Conservation (phyloP, 345 rosid species). For the Acer campestre region DNA sequence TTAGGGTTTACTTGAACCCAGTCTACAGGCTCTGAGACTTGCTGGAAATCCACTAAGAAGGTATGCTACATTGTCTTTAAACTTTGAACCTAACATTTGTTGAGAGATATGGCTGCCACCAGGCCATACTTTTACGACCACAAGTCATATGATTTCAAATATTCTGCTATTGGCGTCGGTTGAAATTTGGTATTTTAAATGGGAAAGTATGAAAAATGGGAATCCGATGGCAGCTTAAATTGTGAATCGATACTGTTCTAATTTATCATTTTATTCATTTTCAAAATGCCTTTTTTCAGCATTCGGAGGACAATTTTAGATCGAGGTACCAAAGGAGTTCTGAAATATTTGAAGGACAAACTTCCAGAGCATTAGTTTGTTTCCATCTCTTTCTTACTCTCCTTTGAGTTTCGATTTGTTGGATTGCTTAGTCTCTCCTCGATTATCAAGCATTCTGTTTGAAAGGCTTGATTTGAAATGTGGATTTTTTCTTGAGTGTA, state of each 20-base stretch:
- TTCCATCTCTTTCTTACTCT: neutral
- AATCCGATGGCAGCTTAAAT: neutral
- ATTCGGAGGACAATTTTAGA: conserved; percentile 85
- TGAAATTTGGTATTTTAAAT: neutral
- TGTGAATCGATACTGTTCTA: neutral
- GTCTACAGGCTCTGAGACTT: conserved; percentile 74
- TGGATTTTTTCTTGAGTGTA: neutral
- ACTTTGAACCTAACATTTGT: no score
- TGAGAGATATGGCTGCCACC: no score
- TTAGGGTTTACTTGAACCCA: conserved; percentile 85
- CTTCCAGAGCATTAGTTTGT: conserved; percentile 51
- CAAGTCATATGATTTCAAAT: no score
- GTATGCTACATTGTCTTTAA: conserved; percentile 30
- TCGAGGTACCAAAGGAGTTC: conserved; percentile 81
- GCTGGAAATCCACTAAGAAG: conserved; percentile 93
- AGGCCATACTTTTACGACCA: no score
- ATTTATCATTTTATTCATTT: neutral
- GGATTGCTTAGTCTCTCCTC: neutral
- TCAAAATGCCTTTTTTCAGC: conserved; percentile 39
- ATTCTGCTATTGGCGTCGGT: no score
- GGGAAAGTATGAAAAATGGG: neutral
- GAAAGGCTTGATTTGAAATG: neutral
- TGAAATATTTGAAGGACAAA: conserved; percentile 81
- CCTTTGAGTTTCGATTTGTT: neutral
- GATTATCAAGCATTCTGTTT: neutral